A percentile compares a stretch with the other conserved stretches of the same genome.
phyloP scores from a whole-genome alignment of 75 land plant species.

The Adiantum capillusveneris region DNA sequence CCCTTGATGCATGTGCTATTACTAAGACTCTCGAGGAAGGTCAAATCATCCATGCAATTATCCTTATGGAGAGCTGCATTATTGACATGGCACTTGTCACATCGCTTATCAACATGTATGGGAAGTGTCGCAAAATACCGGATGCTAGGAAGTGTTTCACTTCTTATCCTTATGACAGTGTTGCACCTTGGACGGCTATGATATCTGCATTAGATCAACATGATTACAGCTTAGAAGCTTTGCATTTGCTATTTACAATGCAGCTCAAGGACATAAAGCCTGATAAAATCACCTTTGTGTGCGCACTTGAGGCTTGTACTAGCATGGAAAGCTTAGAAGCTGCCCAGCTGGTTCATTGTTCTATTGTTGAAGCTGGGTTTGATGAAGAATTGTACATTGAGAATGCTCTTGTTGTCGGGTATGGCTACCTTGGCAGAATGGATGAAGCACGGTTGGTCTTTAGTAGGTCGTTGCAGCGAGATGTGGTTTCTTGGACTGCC shows the following conservation, averaged over 20 bases:
- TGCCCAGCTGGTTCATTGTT: constrained; percentile 36
- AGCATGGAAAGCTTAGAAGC: constrained; percentile 6
- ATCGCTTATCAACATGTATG: constrained; percentile 56
- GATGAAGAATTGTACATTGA: constrained; percentile 26
- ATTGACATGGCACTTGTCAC: constrained; percentile 24
- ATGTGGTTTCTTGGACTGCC: constrained; percentile 54
- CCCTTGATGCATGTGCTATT: constrained; percentile 4
- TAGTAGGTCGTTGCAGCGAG: constrained; percentile 12
- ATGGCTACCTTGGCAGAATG: constrained; percentile 28
- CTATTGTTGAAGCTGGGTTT: constrained; percentile 25
- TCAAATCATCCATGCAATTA: constrained; percentile 35
- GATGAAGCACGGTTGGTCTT: constrained; percentile 40
- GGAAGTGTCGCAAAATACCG: constrained; percentile 62
- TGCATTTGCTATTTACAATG: constrained; percentile 53
- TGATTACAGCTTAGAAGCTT: constrained; percentile 49
- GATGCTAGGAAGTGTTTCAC: constrained; percentile 52
- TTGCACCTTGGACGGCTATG: constrained; percentile 82
- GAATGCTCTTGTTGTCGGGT: constrained; percentile 45
- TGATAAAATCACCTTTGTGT: constrained; percentile 44
- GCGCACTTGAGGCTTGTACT: constrained; percentile 50
- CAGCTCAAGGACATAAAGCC: constrained; percentile 30
- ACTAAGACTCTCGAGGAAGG: constrained; percentile 18
- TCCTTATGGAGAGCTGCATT: constrained; percentile 7
- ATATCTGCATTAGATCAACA: constrained; percentile 61
- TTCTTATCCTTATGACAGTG: constrained; percentile 38